phyloP scores from a whole-genome alignment of 805 yeast species.

The Tetrapisispora namnaoensis region DNA sequence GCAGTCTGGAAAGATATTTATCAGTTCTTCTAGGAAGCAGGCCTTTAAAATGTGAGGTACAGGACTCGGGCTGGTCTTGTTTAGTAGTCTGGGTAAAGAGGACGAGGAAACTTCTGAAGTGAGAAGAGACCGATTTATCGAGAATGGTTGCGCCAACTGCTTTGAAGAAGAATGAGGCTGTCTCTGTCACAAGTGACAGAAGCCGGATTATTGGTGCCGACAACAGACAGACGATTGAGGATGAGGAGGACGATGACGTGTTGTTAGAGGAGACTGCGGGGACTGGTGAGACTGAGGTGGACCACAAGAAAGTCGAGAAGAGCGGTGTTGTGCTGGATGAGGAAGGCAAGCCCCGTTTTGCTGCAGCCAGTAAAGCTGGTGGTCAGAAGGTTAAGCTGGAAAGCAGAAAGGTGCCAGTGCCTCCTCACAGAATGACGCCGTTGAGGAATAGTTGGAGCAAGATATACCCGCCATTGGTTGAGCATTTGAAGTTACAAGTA shows the following conservation, averaged over 20 bases:
- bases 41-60: too few species aligned
- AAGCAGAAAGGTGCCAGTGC: conserved; percentile 82
- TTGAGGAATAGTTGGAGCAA: conserved; percentile 85
- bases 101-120: neutral
- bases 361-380: conserved; percentile 54
- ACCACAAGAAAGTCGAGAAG: conserved; percentile 16
- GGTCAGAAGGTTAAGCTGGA: conserved; percentile 65
- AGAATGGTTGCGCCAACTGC: conserved; percentile 32
- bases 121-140: neutral
- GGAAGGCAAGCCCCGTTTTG: conserved; percentile 78
- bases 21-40: too few species aligned
- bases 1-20: too few species aligned
- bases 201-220: conserved; percentile 29
- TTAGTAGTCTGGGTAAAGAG: too few species aligned
- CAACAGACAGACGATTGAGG: conserved; percentile 22
- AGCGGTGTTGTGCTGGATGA: conserved; percentile 47
- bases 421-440: conserved; percentile 96
- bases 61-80: too few species aligned
- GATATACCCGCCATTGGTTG: conserved; percentile 91
- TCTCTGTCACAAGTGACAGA: neutral
- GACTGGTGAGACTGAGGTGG: conserved; percentile 5
- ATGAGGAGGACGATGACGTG: conserved; percentile 32
- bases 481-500: conserved; percentile 88
- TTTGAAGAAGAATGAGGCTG: conserved; percentile 19
- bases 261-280: conserved; percentile 20